A percentile compares a stretch with the other conserved stretches of the same genome.
Conservation (phyloP, 306 rosid genomes). For the Castanospermum australe region DNA sequence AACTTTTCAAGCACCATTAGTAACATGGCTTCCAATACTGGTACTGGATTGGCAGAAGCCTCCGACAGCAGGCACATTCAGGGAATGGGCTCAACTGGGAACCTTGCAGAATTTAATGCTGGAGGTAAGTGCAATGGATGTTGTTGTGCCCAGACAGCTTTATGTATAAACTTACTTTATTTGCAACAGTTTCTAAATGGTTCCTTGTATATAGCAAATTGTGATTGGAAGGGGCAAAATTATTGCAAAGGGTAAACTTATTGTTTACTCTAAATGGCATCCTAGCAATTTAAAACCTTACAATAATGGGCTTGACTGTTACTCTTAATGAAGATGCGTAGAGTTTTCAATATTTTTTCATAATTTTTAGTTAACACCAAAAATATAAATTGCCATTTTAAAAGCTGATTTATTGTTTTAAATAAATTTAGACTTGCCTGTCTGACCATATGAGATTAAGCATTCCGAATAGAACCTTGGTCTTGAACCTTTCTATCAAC, state of each 20-base stretch:
- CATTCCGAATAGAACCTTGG: not conserved
- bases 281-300: conserved; percentile 1
- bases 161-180: not conserved
- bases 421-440: conserved; percentile 19
- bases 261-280: conserved; percentile 16
- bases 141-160: conserved; percentile 7
- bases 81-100: conserved; percentile 51
- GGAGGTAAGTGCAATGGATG: conserved; percentile 49
- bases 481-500: conserved; percentile 24
- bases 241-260: conserved; percentile 1
- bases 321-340: not conserved
- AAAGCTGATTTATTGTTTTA: conserved; percentile 4
- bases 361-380: not conserved
- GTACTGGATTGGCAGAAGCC: conserved; percentile 54
- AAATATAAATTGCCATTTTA: not conserved
- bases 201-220: not conserved
- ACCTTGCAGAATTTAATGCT: conserved; percentile 54
- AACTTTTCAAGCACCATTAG: conserved; percentile 42
- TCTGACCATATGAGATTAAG: conserved; percentile 12
- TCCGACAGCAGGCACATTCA: conserved; percentile 51
- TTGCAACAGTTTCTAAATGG: conserved; percentile 17
- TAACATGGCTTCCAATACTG: conserved; percentile 43
- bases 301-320: conserved; percentile 14
- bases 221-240: not conserved
- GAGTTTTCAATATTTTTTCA: conserved; percentile 4